A percentile compares a stretch with the other conserved stretches of the same genome.
Conservation (phyloP, 179 eudicot species). For the Pouteria campechiana region DNA sequence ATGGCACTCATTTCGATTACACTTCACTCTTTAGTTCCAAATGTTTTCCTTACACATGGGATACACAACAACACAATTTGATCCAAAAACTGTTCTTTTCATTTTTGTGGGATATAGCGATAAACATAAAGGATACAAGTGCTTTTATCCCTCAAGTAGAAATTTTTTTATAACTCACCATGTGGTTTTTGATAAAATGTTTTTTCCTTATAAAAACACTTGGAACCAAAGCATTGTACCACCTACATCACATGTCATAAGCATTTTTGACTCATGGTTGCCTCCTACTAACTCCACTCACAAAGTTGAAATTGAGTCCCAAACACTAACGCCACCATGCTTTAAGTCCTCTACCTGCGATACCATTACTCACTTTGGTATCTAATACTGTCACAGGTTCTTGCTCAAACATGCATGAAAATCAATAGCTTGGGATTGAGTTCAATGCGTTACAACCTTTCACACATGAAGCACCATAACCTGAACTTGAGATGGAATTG, state of each 20-base stretch:
- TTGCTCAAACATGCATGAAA: too few species aligned
- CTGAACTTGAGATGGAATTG: neutral
- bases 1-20: neutral
- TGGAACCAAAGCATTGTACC: neutral
- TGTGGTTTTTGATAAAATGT: neutral
- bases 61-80: neutral
- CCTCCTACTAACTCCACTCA: neutral
- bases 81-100: neutral
- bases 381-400: too few species aligned
- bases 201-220: neutral
- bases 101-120: constrained; percentile 4
- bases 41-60: constrained; percentile 5
- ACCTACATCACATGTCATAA: neutral
- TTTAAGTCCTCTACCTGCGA: neutral
- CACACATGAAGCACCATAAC: neutral
- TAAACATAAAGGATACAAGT: constrained; percentile 5
- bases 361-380: too few species aligned
- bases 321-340: neutral
- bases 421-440: too few species aligned
- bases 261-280: too few species aligned
- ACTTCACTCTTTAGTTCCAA: constrained; percentile 1
- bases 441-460: too few species aligned
- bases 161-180: too few species aligned
- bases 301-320: neutral
- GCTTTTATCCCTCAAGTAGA: neutral